A percentile compares a stretch with the other conserved stretches of the same genome.
Evolutionary conservation across 106 monocot species (phyloP).

Genomic region (Phalaenopsis equestris): DNA sequence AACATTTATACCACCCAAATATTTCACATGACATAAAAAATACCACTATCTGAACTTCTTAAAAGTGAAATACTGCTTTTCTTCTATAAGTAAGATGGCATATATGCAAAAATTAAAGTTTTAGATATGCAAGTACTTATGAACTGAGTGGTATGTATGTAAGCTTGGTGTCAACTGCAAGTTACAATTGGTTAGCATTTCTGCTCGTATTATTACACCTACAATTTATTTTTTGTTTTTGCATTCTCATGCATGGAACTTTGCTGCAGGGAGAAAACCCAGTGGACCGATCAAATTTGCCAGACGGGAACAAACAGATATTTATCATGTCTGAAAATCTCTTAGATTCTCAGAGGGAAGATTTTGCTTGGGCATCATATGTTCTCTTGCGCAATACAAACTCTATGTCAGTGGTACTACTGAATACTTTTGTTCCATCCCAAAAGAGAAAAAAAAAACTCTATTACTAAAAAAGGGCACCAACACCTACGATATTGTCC

Average conservation of each 20-base stretch:
- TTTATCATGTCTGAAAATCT: slow-evolving; percentile 69
- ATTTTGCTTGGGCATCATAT: slow-evolving; percentile 87
- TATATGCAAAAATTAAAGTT: no score
- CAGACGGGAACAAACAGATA: slow-evolving; percentile 79
- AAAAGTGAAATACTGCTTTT: no score
- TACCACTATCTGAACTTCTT: no score
- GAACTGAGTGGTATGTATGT: no score
- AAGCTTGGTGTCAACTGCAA: not conserved
- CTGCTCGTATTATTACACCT: not conserved
- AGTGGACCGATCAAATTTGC: slow-evolving; percentile 44
- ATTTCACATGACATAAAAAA: no score
- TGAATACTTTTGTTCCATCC: not conserved
- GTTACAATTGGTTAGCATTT: not conserved
- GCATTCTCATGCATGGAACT: not conserved
- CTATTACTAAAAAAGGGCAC: not conserved
- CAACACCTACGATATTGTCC: no score
- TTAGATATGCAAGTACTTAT: no score
- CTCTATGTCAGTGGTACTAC: slow-evolving; percentile 82
- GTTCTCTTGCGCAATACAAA: slow-evolving; percentile 86
- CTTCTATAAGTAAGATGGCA: no score
- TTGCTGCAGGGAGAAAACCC: slow-evolving; percentile 49
- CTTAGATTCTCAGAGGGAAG: slow-evolving; percentile 36
- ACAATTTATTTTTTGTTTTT: not conserved
- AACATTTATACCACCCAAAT: no score
- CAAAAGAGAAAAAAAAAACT: not conserved